phyloP scores from a whole-genome alignment of 805 yeast species.

The Kluyveromyces wickerhamii region DNA sequence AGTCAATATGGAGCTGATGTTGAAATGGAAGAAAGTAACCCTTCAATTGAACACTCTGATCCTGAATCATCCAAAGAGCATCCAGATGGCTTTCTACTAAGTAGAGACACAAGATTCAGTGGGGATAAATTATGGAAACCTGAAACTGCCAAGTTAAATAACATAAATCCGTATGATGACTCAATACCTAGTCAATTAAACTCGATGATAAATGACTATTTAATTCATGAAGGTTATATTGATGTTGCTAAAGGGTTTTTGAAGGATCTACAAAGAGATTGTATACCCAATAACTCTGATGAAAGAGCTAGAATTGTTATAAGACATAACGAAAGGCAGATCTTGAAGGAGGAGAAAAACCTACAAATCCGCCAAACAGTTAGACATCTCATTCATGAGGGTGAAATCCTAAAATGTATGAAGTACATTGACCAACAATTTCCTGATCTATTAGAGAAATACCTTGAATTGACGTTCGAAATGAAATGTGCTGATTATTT shows the following conservation, averaged over 20 bases:
- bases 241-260: constrained; percentile 46
- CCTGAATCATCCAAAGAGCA: constrained; percentile 10
- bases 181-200: constrained; percentile 24
- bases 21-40: constrained; percentile 11
- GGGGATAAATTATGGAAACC: constrained; percentile 21
- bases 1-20: constrained; percentile 10
- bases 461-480: constrained; percentile 23
- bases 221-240: constrained; percentile 50
- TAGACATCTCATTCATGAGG: constrained; percentile 35
- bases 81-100: constrained; percentile 12
- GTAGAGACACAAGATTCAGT: constrained; percentile 16
- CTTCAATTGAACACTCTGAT: constrained; percentile 26
- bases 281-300: constrained; percentile 11
- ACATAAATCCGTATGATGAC: constrained; percentile 19
- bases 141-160: constrained; percentile 15
- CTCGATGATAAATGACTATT: constrained; percentile 34
- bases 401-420: constrained; percentile 39
- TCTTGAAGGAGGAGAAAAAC: constrained; percentile 30
- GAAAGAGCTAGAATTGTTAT: constrained; percentile 16
- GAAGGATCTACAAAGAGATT: constrained; percentile 35
- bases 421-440: constrained; percentile 28
- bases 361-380: constrained; percentile 39
- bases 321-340: constrained; percentile 25
- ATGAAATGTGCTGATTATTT: constrained; percentile 22
- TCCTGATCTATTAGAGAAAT: constrained; percentile 19